Conservation (phyloP, 768 basidiomycete genomes). For the Lepiota brunneoincarnata region DNA sequence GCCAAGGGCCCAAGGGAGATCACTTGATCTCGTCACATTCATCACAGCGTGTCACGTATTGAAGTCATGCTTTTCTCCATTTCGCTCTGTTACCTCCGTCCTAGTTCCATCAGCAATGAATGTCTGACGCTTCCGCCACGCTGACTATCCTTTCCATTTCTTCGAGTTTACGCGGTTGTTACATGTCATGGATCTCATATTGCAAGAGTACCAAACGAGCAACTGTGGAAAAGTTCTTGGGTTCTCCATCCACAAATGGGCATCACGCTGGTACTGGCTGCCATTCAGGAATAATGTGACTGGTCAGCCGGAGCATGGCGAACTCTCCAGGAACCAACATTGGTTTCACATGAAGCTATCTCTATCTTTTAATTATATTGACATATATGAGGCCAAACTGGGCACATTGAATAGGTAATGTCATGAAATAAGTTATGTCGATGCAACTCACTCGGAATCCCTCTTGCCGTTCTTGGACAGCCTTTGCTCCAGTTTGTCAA, state of each 20-base stretch:
- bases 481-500: constrained; percentile 80
- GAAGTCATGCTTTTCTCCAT: too few species aligned
- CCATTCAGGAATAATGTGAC: neutral
- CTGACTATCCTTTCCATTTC: too few species aligned
- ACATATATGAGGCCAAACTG: constrained; percentile 86
- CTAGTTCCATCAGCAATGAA: too few species aligned
- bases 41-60: too few species aligned
- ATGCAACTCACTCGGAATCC: constrained; percentile 40
- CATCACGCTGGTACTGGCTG: neutral
- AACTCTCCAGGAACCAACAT: neutral
- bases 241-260: too few species aligned
- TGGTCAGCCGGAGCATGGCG: neutral
- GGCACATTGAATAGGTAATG: constrained; percentile 3
- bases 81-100: too few species aligned
- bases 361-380: constrained; percentile 47
- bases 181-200: too few species aligned
- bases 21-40: constrained; percentile 7
- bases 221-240: too few species aligned
- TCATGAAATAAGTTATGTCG: too few species aligned
- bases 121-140: too few species aligned
- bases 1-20: neutral
- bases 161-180: too few species aligned
- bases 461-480: constrained; percentile 44
- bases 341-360: neutral
- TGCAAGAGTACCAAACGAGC: too few species aligned